Evolutionary conservation across 768 basidiomycete species (phyloP).

Genomic region (Tricholoma furcatifolium): DNA sequence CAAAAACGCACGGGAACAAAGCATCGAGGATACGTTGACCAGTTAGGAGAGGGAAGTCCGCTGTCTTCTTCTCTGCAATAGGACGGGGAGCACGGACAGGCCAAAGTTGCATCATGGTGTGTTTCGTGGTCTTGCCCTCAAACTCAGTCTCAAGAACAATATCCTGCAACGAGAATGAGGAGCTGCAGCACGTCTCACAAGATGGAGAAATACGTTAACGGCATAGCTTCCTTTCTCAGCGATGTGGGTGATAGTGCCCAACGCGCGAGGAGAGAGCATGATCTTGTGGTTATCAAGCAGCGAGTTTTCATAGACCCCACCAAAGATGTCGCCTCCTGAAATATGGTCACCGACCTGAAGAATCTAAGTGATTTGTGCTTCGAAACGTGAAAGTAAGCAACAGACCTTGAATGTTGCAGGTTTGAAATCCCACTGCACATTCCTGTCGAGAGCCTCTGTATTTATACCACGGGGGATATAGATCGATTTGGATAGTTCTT

Average conservation of each 20-base stretch:
- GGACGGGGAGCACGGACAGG: slow-evolving; percentile 98
- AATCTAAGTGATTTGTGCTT: slow-evolving; percentile 8
- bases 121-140: slow-evolving; percentile 89
- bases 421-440: slow-evolving; percentile 92
- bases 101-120: slow-evolving; percentile 98
- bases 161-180: slow-evolving; percentile 51
- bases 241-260: slow-evolving; percentile 92
- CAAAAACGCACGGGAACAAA: slow-evolving; percentile 81
- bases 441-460: slow-evolving; percentile 89
- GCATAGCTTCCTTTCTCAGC: slow-evolving; percentile 93
- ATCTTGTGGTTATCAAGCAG: slow-evolving; percentile 96
- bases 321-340: slow-evolving; percentile 96
- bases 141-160: slow-evolving; percentile 97
- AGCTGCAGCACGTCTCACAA: background rate
- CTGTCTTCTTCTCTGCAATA: slow-evolving; percentile 92
- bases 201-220: slow-evolving; percentile 64
- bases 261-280: slow-evolving; percentile 90
- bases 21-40: slow-evolving; percentile 98
- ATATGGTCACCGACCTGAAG: slow-evolving; percentile 91
- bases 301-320: slow-evolving; percentile 95
- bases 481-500: slow-evolving; percentile 97
- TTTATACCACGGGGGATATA: slow-evolving; percentile 99
- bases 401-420: slow-evolving; percentile 75
- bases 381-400: slow-evolving; percentile 1
- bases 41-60: slow-evolving; percentile 88